Evolutionary conservation across 129 eudicot genomes (phyloP), one percentile per base, ranked within the genome.

Genomic region (Helichrysum umbraculigerum): DNA sequence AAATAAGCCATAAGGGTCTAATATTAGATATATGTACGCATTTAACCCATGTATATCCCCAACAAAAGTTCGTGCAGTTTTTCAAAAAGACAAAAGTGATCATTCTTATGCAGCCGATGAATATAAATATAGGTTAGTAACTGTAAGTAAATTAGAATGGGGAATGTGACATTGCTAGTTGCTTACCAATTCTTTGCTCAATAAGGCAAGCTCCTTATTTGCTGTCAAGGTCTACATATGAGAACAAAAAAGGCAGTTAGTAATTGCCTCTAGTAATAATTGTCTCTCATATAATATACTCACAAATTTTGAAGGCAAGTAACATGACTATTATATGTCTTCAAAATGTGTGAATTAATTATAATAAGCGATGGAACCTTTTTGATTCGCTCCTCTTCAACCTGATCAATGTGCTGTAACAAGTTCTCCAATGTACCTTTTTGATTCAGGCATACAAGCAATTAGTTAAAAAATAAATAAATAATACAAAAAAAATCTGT

Each of bases 151-250:
- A 66, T 82, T 22, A 32, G 50, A 32, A 58, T 17, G 8, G 65
- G 8, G 60, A 70, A 20, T 61, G 6, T 74, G n/a, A 74, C 42
- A 57, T 58, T 75, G 69, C 73, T 66, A 44, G 68, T 67, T 9
- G 75, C 87, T 76, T 83, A 94, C 98, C 88, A 94, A 77, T 81
- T 89, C 85, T 84, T 95, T 95, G 91, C 99, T 91, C 62, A 95
- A 83, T 30, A 80, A 68, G 74, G 99, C 99, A 75, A 83, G 89
- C 81, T 91, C 97, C 42, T 88, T 84, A 78, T 89, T 89, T 80
- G 88, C 80, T 60, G 79, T 76, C 87, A 94, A 75, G 30, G 94
- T 81, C 99, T 94, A 68, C 68, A 82, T 52, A 63, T 32, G 19
- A 81, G 67, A 74, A 65, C 39, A 37, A n/a, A 66, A 68, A 32